Evolutionary conservation across 108 stramenopile species (phyloP).

Genomic region (Pseudonitzschia pungens): DNA sequence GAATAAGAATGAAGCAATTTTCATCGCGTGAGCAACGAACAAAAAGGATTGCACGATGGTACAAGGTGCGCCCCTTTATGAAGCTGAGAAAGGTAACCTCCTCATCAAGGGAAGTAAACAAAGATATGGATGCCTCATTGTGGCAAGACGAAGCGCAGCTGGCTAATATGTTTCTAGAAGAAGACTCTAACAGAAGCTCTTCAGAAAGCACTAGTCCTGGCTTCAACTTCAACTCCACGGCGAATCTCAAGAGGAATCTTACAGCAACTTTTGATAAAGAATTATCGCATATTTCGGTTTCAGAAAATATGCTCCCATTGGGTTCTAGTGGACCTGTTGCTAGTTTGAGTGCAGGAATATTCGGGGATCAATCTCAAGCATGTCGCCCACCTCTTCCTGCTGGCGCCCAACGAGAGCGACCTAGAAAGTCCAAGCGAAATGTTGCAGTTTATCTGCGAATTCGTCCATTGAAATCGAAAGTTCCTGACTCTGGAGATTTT

Average conservation of each 20-base stretch:
- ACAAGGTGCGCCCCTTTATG: too few species aligned
- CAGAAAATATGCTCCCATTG: not conserved
- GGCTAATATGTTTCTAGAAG: slow-evolving; percentile 9
- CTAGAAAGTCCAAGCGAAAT: slow-evolving; percentile 4
- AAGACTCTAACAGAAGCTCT: slow-evolving; percentile 18
- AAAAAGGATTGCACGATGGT: too few species aligned
- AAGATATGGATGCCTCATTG: slow-evolving; percentile 10
- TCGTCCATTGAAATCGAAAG: slow-evolving; percentile 41
- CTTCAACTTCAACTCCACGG: slow-evolving; percentile 8
- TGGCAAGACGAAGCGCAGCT: slow-evolving; percentile 22
- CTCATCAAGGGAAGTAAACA: too few species aligned
- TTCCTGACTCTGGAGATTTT: slow-evolving; percentile 10
- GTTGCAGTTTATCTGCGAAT: slow-evolving; percentile 70
- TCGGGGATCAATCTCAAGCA: not conserved
- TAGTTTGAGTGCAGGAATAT: not conserved
- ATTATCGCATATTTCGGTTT: not conserved
- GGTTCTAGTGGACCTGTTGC: not conserved
- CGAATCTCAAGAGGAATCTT: slow-evolving; percentile 17
- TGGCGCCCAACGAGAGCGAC: not conserved
- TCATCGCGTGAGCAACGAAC: too few species aligned
- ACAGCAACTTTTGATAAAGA: slow-evolving; percentile 30
- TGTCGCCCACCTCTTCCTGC: not conserved
- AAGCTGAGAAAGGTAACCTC: too few species aligned
- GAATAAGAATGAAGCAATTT: too few species aligned
- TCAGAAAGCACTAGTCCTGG: slow-evolving; percentile 14